Evolutionary conservation across 805 yeast genomes (phyloP).

Genomic region (Saturnispora ahearnii): DNA sequence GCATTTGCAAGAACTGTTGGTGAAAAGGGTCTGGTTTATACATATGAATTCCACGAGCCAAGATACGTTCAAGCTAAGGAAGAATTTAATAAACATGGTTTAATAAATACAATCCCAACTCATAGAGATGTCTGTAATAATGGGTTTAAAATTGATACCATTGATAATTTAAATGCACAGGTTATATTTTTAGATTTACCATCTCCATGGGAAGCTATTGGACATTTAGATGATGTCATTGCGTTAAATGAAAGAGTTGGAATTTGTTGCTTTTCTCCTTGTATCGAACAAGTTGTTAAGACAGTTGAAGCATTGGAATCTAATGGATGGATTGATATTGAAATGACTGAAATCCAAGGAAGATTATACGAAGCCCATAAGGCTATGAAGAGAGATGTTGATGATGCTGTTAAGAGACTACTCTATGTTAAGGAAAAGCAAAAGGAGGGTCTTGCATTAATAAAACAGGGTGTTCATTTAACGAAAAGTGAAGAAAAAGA

Average conservation of each 20-base stretch:
- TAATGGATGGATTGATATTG: slow-evolving; percentile 77
- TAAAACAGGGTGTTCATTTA: slow-evolving; percentile 12
- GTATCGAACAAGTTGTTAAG: slow-evolving; percentile 92
- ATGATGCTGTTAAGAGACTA: slow-evolving; percentile 71
- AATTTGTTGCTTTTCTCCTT: slow-evolving; percentile 94
- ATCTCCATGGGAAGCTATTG: slow-evolving; percentile 94
- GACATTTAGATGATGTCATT: slow-evolving; percentile 54
- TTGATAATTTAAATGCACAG: slow-evolving; percentile 45
- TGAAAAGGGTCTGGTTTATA: slow-evolving; percentile 52
- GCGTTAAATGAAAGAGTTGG: slow-evolving; percentile 46
- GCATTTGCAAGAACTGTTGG: slow-evolving; percentile 77
- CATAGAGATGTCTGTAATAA: slow-evolving; percentile 89
- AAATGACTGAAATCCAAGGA: slow-evolving; percentile 86
- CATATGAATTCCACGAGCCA: slow-evolving; percentile 87
- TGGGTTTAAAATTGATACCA: slow-evolving; percentile 57
- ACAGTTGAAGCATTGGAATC: slow-evolving; percentile 67
- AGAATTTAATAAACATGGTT: slow-evolving; percentile 70
- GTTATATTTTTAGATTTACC: slow-evolving; percentile 87
- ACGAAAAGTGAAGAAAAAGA: slow-evolving; percentile 22
- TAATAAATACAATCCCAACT: slow-evolving; percentile 52
- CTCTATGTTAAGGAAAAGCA: slow-evolving; percentile 72
- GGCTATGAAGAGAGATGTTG: slow-evolving; percentile 73
- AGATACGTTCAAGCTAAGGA: slow-evolving; percentile 68
- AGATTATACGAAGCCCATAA: slow-evolving; percentile 80
- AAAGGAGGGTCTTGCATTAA: slow-evolving; percentile 51